These are phyloP conservation scores for Arthrobotrys sinensis DNA, from an alignment of 2,329 filamentous ascomycete genomes.

Conservation along the genomic window DNA sequence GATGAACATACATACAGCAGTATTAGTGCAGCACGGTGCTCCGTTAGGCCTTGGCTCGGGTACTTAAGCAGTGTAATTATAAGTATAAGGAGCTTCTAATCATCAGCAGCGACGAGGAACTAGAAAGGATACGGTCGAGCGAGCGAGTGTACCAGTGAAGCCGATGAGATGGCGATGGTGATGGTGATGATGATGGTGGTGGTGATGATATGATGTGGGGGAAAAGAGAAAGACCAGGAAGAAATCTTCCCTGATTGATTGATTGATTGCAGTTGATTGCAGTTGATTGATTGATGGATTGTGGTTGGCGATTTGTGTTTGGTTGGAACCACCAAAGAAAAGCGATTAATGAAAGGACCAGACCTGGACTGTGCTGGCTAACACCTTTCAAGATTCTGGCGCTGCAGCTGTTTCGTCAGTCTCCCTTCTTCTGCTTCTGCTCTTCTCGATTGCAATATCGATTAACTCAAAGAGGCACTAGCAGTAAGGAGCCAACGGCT, in stretches of 20 bases:
- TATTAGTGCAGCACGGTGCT: slow-evolving; percentile 11
- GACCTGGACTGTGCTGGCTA: neutral
- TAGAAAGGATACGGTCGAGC: slow-evolving; percentile 10
- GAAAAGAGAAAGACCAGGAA: too few species aligned
- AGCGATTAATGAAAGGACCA: slow-evolving; percentile 29
- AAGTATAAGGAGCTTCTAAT: neutral
- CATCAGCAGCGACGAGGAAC: slow-evolving; percentile 2
- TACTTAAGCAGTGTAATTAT: neutral
- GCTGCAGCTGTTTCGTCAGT: slow-evolving; percentile 43
- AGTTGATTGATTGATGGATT: neutral
- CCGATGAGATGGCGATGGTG: neutral
- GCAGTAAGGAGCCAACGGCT: slow-evolving; percentile 34
- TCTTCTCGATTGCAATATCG: slow-evolving; percentile 15
- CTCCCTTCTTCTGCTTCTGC: slow-evolving; percentile 3
- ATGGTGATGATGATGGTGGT: slow-evolving; percentile 12
- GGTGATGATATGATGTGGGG: neutral
- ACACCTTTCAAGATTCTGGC: slow-evolving; percentile 39
- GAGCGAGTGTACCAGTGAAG: slow-evolving; percentile 4
- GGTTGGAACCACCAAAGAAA: slow-evolving; percentile 10
- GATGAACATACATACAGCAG: slow-evolving; percentile 9
- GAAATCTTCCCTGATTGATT: neutral
- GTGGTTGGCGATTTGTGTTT: slow-evolving; percentile 29
- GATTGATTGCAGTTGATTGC: slow-evolving; percentile 16
- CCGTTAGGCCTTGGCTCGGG: slow-evolving; percentile 8
- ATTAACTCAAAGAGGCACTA: neutral